phyloP scores from a whole-genome alignment of 169 alveolate species.

The Plasmodium ovale region DNA sequence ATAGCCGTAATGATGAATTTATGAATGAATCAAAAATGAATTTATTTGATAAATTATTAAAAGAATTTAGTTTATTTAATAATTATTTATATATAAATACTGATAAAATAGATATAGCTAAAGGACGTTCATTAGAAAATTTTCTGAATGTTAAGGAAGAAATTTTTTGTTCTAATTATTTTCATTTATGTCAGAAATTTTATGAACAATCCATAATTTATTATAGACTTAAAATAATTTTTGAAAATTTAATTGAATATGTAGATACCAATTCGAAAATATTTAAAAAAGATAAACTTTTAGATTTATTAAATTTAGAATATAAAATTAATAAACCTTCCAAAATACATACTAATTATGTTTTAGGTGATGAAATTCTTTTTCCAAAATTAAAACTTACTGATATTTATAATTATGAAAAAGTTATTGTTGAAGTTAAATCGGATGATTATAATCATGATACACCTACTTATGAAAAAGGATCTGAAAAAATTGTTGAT shows the following conservation, averaged over 20 bases:
- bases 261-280: constrained; percentile 2
- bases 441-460: background rate
- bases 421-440: background rate
- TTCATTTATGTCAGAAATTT: constrained; percentile 42
- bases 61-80: background rate
- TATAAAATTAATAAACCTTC: background rate
- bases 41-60: background rate
- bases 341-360: background rate
- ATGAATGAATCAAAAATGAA: background rate
- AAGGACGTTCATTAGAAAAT: background rate
- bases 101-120: background rate
- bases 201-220: constrained; percentile 17
- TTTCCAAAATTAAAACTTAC: background rate
- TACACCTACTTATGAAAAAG: background rate
- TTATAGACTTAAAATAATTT: background rate
- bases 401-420: background rate
- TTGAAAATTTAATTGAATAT: background rate
- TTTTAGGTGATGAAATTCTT: background rate
- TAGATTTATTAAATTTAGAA: background rate
- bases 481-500: background rate
- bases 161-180: background rate
- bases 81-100: background rate
- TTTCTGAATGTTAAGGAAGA: constrained; percentile 16
- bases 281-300: background rate
- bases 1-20: constrained; percentile 2